Base-by-base conservation (phyloP, 768 basidiomycete species). In the Suillus cothurnatus region DNA sequence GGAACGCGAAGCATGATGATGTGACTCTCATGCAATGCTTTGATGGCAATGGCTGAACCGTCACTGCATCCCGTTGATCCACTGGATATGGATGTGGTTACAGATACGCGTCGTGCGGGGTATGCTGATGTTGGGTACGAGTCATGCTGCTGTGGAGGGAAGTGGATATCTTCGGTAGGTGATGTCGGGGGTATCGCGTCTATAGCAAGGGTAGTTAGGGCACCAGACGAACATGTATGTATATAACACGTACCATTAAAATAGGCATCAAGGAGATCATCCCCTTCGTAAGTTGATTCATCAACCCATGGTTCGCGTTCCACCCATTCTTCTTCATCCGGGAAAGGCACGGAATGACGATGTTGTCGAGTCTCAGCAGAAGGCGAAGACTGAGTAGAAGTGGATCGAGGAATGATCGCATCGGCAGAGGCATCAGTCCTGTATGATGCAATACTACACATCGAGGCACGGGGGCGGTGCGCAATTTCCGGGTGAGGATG, bases 1-100 rank as follows among this genome's bases (percentile, higher is more conserved):
- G 84, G 75, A 9, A 83, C 75, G 52, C 88, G 87, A 60, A 93
- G 81, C 66, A 90, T 76, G 70, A 93, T 81, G 66, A 90, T 88
- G 32, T 83, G 79, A 67, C 86, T 82, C 69, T 86, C 83, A 68
- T 85, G 84, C 52, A 82, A 82, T 6, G 86, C 91, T 77, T 93
- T 93, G 79, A 92, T 82, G 2, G 82, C 78, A 56, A 91, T 69
- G 31, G 74, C 61, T 65, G 69, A 63, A 32, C 60, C 53, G 62
- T 76, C 62, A 64, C 69, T 73, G 68, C 66, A 72, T 8, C 71
- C 68, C 6, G 77, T 76, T 3, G 80, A 80, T 6, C 77, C 76
- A 23, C 80, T 81, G n/a, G 80, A 76, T 17, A 81, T 75, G 19
- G 75, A 75, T 28, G 75, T 74, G 43, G 74, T 58, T 41, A 70